Percentiles rank a stretch among this genome's conserved stretches.
These are phyloP conservation scores for Hypoxylon crocopeplum DNA, from an alignment of 495 filamentous ascomycete genomes.

Conservation along the genomic window DNA sequence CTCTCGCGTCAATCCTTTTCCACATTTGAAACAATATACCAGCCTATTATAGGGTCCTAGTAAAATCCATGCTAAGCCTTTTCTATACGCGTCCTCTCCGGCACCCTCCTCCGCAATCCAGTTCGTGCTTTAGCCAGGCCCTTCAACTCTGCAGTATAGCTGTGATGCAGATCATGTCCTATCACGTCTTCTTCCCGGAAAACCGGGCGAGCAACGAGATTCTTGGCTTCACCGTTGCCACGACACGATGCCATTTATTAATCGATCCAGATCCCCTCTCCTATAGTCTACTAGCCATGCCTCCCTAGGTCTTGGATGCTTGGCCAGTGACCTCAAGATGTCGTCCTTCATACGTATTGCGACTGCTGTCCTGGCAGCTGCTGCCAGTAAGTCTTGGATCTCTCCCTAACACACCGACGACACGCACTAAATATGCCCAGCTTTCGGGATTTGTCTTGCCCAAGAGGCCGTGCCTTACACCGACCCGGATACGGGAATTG, in stretches of 20 bases:
- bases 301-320: slow-evolving; percentile 39
- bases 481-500: slow-evolving; percentile 51
- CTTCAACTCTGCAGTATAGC: slow-evolving; percentile 15
- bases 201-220: slow-evolving; percentile 28
- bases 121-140: slow-evolving; percentile 36
- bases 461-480: slow-evolving; percentile 44
- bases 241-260: slow-evolving; percentile 39
- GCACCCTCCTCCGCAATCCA: slow-evolving; percentile 37
- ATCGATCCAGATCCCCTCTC: slow-evolving; percentile 21
- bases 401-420: neutral
- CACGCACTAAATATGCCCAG: slow-evolving; percentile 25
- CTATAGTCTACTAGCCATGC: slow-evolving; percentile 13
- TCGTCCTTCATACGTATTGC: slow-evolving; percentile 38
- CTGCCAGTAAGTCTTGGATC: slow-evolving; percentile 30
- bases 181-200: slow-evolving; percentile 37
- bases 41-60: slow-evolving; percentile 31
- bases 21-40: slow-evolving; percentile 29
- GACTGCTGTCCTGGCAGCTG: slow-evolving; percentile 41
- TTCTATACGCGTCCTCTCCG: slow-evolving; percentile 31
- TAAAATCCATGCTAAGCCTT: slow-evolving; percentile 37
- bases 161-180: slow-evolving; percentile 35
- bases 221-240: slow-evolving; percentile 23
- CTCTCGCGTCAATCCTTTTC: slow-evolving; percentile 25
- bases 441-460: slow-evolving; percentile 35
- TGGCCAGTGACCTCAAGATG: slow-evolving; percentile 40